These are phyloP conservation scores for Ustilago shanxiensis DNA, from an alignment of 1,284 basidiomycete genomes.

Conservation along the genomic window DNA sequence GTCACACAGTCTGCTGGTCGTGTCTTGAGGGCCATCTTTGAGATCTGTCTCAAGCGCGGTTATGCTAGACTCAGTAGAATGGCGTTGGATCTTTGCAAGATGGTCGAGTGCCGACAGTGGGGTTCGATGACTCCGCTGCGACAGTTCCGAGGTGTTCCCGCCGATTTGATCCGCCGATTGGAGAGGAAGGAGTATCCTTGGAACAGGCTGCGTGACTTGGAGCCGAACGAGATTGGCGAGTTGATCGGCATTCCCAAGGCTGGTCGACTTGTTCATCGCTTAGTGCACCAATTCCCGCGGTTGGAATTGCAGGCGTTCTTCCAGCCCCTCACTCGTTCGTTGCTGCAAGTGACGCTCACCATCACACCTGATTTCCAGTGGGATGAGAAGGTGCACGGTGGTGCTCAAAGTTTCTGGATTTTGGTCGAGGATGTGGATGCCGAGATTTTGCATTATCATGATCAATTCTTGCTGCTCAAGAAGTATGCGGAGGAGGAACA, in stretches of 20 bases:
- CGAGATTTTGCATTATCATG: slow-evolving; percentile 93
- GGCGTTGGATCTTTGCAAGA: slow-evolving; percentile 94
- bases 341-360: slow-evolving; percentile 67
- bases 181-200: slow-evolving; percentile 89
- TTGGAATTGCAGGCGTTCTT: slow-evolving; percentile 77
- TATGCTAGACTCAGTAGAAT: slow-evolving; percentile 94
- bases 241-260: slow-evolving; percentile 89
- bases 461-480: slow-evolving; percentile 89
- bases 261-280: slow-evolving; percentile 89
- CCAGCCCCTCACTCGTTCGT: slow-evolving; percentile 65
- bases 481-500: slow-evolving; percentile 90
- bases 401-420: slow-evolving; percentile 87
- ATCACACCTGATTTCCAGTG: slow-evolving; percentile 96
- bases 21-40: slow-evolving; percentile 95
- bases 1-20: slow-evolving; percentile 74
- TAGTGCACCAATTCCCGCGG: slow-evolving; percentile 96
- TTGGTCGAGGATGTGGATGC: slow-evolving; percentile 97
- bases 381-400: slow-evolving; percentile 93
- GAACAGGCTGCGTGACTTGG: slow-evolving; percentile 64
- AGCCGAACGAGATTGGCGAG: slow-evolving; percentile 77
- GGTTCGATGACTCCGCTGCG: slow-evolving; percentile 95
- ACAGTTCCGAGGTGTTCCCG: slow-evolving; percentile 88
- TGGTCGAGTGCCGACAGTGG: slow-evolving; percentile 86
- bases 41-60: slow-evolving; percentile 98
- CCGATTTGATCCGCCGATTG: slow-evolving; percentile 90